Base-by-base conservation (phyloP, 1,284 basidiomycete species). In the Phaffia rhodozyma region DNA sequence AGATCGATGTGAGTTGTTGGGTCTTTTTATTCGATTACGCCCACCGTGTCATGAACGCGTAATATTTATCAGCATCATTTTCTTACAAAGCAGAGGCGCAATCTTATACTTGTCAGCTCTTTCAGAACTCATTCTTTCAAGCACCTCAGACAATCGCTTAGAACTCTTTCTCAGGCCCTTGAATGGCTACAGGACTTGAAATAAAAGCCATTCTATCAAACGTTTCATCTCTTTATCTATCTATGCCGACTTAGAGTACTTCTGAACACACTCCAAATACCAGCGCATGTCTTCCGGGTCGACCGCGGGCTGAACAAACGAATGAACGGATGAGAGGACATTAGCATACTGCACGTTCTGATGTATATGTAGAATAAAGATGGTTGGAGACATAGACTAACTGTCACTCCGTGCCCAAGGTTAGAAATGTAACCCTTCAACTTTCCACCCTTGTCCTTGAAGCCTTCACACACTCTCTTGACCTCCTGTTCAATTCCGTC, bases 391-490 rank as follows among this genome's bases (percentile, higher is more conserved):
- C 38, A 11, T 53, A 53, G 13, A 43, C 38, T 7, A 43, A 43
- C 60, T n/a, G 90, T 93, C 70, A 98, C 96, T 4, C 94, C 94
- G 75, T 98, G 96, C 1, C 96, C 96, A 43, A 99, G 78, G 76
- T 98, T 98, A 30, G 89, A 89, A 71, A 98, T 97, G 90, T 91
- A 96, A 7, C 83, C 86, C 60, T 80, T 80, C 30, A 55, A 80
- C 77, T 71, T 70, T 53, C 75, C 75, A 53, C 82, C 81, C 23
- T 54, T 23, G 18, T 55, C 54, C 29, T 49, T 50, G 78, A 97
- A 97, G 27, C 82, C 81, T 68, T 83, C 80, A 67, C 85, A 84
- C 82, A 94, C 87, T 69, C 86, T 80, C 78, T 89, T 85, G 50
- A 97, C 91, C 70, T 90, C 86, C 58, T 77, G 75, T 76, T 93